These are phyloP conservation scores for Globisporangium cederbergense DNA, from an alignment of 352 stramenopile genomes.

Conservation along the genomic window DNA sequence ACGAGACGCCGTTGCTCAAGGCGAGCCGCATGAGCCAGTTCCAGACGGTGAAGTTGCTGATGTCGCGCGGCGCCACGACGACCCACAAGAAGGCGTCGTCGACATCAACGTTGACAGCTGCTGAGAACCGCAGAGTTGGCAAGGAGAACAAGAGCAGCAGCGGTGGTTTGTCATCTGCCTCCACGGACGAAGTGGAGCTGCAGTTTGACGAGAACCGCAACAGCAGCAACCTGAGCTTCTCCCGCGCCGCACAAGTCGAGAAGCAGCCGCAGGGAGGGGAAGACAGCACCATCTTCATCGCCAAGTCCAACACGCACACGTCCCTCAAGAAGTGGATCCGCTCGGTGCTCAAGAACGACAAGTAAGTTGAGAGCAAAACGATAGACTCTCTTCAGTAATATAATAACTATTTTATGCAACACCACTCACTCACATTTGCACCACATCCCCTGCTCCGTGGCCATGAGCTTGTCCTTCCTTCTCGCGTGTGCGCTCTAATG, in stretches of 20 bases:
- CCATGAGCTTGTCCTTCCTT: background rate
- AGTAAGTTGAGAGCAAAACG: constrained; percentile 5
- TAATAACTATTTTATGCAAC: constrained; percentile 10
- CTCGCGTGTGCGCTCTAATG: too few relatives aligned
- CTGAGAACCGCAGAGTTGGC: constrained; percentile 18
- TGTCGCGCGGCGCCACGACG: constrained; percentile 43
- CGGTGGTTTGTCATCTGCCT: background rate
- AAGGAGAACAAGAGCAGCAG: constrained; percentile 19
- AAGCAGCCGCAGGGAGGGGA: constrained; percentile 16
- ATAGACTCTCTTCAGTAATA: constrained; percentile 10
- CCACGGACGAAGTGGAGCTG: constrained; percentile 25
- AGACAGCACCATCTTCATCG: constrained; percentile 49
- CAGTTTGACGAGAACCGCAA: constrained; percentile 15
- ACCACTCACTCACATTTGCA: background rate
- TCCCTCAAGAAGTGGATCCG: constrained; percentile 69
- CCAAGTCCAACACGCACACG: constrained; percentile 69
- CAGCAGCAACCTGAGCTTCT: constrained; percentile 22
- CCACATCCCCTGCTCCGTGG: background rate
- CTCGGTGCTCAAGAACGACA: constrained; percentile 53
- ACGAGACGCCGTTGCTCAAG: constrained; percentile 76
- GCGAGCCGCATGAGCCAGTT: constrained; percentile 80
- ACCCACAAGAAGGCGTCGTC: constrained; percentile 19
- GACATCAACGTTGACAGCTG: background rate
- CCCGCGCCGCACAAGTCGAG: constrained; percentile 26
- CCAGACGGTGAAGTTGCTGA: constrained; percentile 70